Base-by-base conservation (phyloP, 371 early-diverging fungal species). In the Umbelopsis sp. region DNA sequence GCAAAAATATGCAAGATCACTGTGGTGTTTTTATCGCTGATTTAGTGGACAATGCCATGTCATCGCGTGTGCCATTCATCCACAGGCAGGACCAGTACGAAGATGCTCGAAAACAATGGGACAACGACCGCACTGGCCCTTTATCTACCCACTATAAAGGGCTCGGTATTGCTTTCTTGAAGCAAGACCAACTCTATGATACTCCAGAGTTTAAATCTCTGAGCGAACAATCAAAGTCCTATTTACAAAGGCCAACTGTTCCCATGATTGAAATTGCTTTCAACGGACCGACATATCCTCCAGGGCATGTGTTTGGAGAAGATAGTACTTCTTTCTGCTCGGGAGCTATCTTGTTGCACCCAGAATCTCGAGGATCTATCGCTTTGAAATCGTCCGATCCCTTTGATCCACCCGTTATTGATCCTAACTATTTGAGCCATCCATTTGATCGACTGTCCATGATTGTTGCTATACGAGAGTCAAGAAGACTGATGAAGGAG, bases 1-100 rank as follows among this genome's bases (percentile, higher is more conserved):
- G 81, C 1, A 63, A 63, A 38, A 77, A 81, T 63, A 67, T 81
- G 20, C 72, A 65, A 57, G 79, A 81, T 53, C 81, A 81, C 50
- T 48, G 48, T 48, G 48, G 25, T 24, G 57, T 57, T 10, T 57
- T 57, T 57, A 11, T 25, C 4, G 7, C 57, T 37, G 37, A 57
- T 11, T 8, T 32, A 16, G 37, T 57, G 57, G 25, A 14, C 11
- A 11, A 8, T 12, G 37, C 14, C 16, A 32, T 57, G 14, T 24
- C 57, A 14, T 24, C 24, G 16, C 57, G 57, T 37, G 25, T 25
- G 6, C n/a, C 35, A 25, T 16, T 18, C 25, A 24, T 57, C 5
- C 14, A 16, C 14, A 57, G 12, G 35, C 8, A 3, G 37, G 8
- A 57, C 14, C 22, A 29, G 29, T 29, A 29, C n/a, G 37, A 25